Evolutionary conservation across 2,329 filamentous ascomycete species (phyloP), one percentile per base, ranked within the genome.

Genomic region (Fusarium mexicanum): DNA sequence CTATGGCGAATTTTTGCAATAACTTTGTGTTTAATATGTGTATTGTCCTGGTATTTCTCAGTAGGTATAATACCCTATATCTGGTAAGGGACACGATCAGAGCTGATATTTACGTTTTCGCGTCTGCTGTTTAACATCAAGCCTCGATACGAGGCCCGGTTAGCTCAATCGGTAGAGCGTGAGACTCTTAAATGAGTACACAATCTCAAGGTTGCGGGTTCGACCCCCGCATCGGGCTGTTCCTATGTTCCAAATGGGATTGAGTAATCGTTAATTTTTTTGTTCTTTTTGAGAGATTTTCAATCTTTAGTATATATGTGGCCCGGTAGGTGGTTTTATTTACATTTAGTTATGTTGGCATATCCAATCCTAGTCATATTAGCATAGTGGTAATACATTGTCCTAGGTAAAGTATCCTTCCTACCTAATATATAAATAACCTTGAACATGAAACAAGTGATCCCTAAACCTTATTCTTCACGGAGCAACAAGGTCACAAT

Each of bases 101-200:
- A 37, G n/a, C 0, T 41, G 5, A 69, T 64, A 8, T 64, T 29
- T 0, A 35, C 5, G 31, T 14, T 6, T 35, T 0, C 2, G 18
- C 3, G 1, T 4, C 0, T 0, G 0, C 2, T 3, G 2, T 17
- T 22, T 6, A 69, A 46, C 8, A 41, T 10, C 18, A 63, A 69
- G 64, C 64, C 64, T 69, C 66, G 26, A 55, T 44, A 51, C 37
- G 58, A 68, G 62, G 81, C 81, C 81, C 79, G 81, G 81, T 81
- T 82, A 82, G 81, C 81, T 82, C 81, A 82, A 82, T 82, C 81
- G 81, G 81, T 91, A 92, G 90, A 92, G 90, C 90, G 90, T 91
- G 87, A 91, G 90, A 91, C 90, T 91, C 90, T 89, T 88, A 88
- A 47, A 47, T 44, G 74, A 77, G 74, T 75, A 72, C 75, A 69